phyloP scores from a whole-genome alignment of 176 grass and related monocot genomes.

The Avena eriantha region DNA sequence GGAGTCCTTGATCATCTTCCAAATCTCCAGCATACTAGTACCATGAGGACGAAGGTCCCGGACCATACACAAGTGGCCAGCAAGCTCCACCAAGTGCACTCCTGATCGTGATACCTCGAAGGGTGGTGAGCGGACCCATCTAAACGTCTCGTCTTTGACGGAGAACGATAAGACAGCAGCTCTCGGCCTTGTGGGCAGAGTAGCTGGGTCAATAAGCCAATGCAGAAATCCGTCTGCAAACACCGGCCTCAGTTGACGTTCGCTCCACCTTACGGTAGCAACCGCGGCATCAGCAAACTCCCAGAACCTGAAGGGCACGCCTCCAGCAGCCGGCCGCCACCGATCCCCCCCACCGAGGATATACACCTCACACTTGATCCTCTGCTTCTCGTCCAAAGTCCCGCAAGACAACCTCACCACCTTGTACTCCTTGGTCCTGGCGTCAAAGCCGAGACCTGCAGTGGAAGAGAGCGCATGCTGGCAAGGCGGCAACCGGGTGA shows the following conservation, averaged over 20 bases:
- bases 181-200: not conserved
- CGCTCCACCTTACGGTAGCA: not conserved
- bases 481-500: conserved; percentile 6
- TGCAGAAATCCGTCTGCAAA: conserved; percentile 19
- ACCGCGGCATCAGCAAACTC: rapidly evolving
- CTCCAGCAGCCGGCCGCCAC: conserved; percentile 29
- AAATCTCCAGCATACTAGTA: conserved; percentile 12
- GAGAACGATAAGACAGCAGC: conserved; percentile 4
- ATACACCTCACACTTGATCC: conserved; percentile 10
- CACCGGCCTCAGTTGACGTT: not conserved
- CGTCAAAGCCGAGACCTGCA: not conserved
- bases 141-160: conserved; percentile 4
- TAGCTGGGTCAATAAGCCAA: not conserved
- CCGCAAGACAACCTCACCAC: not conserved
- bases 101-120: not conserved
- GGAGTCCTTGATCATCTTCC: conserved; percentile 14
- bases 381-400: not conserved
- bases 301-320: conserved; percentile 34
- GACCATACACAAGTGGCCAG: conserved; percentile 6
- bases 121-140: conserved; percentile 5
- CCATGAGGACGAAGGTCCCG: not conserved
- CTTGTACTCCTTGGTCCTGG: not conserved
- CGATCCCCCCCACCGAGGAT: not conserved
- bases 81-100: conserved; percentile 22
- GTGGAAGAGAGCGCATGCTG: not conserved